Evolutionary conservation across 129 eudicot species (phyloP).

Genomic region (Helichrysum umbraculigerum): DNA sequence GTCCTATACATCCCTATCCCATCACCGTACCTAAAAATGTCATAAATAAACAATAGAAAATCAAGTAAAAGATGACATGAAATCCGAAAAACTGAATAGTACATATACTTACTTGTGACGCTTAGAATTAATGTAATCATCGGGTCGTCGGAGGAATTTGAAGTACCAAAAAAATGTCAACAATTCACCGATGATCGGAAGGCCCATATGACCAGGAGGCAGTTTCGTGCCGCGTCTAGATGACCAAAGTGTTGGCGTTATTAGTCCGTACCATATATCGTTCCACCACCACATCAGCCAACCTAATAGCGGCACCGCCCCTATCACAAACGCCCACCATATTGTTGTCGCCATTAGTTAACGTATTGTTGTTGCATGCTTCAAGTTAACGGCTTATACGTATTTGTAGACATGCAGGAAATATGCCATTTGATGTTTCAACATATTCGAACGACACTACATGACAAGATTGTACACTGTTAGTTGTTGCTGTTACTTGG

Average conservation of each 20-base stretch:
- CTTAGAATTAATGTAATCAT: no score
- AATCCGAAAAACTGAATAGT: no score
- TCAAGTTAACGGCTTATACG: background rate
- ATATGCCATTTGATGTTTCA: constrained; percentile 20
- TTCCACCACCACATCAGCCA: constrained; percentile 63
- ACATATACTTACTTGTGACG: background rate
- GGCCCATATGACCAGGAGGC: constrained; percentile 57
- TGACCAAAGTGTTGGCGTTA: constrained; percentile 19
- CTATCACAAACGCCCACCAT: constrained; percentile 35
- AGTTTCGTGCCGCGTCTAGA: constrained; percentile 30
- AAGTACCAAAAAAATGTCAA: no score
- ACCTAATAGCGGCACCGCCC: constrained; percentile 32
- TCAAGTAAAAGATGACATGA: no score
- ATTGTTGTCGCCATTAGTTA: background rate
- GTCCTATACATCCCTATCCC: constrained; percentile 50
- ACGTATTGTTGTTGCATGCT: no score
- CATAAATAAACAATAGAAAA: no score
- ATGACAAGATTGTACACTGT: background rate
- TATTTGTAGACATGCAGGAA: constrained; percentile 11
- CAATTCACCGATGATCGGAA: no score
- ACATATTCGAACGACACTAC: constrained; percentile 19
- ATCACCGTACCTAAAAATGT: constrained; percentile 45
- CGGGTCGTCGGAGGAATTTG: no score
- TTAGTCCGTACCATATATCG: constrained; percentile 37
- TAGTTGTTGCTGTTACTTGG: background rate